These are phyloP conservation scores for Flaveria floridana DNA, from an alignment of 140 eudicot genomes.

Conservation along the genomic window DNA sequence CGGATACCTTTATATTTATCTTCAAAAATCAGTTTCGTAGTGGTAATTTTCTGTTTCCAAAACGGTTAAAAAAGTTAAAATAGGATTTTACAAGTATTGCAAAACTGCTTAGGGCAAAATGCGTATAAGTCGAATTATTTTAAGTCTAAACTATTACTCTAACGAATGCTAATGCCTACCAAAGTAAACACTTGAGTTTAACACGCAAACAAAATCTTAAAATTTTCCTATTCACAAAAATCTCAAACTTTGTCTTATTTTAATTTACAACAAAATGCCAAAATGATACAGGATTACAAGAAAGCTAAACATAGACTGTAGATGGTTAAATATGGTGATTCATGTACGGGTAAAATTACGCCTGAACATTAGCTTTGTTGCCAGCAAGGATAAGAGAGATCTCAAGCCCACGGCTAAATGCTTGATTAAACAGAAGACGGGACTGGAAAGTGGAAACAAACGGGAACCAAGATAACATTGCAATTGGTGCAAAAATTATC, in stretches of 20 bases:
- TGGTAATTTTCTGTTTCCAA: no score
- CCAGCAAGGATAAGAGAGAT: slow-evolving; percentile 97
- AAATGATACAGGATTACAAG: slow-evolving; percentile 10
- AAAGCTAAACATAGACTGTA: slow-evolving; percentile 3
- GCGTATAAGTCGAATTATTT: no score
- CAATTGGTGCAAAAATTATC: slow-evolving; percentile 87
- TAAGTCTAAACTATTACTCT: not conserved
- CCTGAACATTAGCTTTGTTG: slow-evolving; percentile 87
- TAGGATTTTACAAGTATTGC: no score
- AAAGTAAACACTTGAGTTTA: not conserved
- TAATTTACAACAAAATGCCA: slow-evolving; percentile 16
- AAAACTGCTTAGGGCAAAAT: no score
- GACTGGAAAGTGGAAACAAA: slow-evolving; percentile 95
- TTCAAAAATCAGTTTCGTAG: no score
- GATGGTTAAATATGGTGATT: not conserved
- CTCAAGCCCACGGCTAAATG: slow-evolving; percentile 96
- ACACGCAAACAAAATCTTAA: slow-evolving; percentile 26
- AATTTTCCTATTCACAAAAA: slow-evolving; percentile 34
- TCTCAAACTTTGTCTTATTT: not conserved
- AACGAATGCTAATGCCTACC: not conserved
- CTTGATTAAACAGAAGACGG: slow-evolving; percentile 96
- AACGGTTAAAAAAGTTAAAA: no score
- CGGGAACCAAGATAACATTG: slow-evolving; percentile 94
- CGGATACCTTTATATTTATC: no score
- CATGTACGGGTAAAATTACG: slow-evolving; percentile 30